Base-by-base conservation (phyloP, 1,284 basidiomycete species). In the Hemileia vastatrix region DNA sequence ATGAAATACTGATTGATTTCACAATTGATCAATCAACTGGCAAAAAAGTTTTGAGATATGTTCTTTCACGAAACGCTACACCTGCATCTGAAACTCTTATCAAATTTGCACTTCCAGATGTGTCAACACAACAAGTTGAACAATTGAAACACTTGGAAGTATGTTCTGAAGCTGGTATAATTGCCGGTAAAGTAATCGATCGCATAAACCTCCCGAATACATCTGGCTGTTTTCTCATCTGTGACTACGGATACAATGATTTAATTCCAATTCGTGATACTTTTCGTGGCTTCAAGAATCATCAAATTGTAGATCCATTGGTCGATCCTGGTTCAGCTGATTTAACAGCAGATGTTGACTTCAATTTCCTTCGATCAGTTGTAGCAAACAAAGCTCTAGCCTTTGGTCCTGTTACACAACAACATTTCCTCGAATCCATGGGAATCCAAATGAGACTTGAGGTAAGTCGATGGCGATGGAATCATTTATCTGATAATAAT, bases 331-430 rank as follows among this genome's bases (percentile, higher is more conserved):
- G 94, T 11, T 81, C 86, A 50, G 87, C 88, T 50, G 94, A 98
- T 76, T 77, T 97, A 55, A 98, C 94, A 0, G 86, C 87, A 32
- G 95, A 97, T 71, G 93, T 98, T 57, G 92, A 98, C 77, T 98
- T 98, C 77, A 82, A 84, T 0, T 89, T 89, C 73, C 80, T 97
- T 43, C 81, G 82, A 68, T 89, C 93, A 75, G 85, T 89, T 0
- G 78, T 93, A 64, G 75, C 8, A 19, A 36, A 47, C 47, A 44
- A 62, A 80, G 79, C 78, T 74, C 74, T 78, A 8, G 72, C 82
- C 0, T 80, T 84, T 45, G 86, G 86, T 0, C 84, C 85, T 0
- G 78, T 90, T 15, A 71, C 83, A 0, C 89, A 93, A 77, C 78
- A 80, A 1, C 76, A 77, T 2, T 91, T 91, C 77, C 80, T 93